phyloP scores from a whole-genome alignment of 2,329 filamentous ascomycete species.

The Aspergillus hiratsukae region DNA sequence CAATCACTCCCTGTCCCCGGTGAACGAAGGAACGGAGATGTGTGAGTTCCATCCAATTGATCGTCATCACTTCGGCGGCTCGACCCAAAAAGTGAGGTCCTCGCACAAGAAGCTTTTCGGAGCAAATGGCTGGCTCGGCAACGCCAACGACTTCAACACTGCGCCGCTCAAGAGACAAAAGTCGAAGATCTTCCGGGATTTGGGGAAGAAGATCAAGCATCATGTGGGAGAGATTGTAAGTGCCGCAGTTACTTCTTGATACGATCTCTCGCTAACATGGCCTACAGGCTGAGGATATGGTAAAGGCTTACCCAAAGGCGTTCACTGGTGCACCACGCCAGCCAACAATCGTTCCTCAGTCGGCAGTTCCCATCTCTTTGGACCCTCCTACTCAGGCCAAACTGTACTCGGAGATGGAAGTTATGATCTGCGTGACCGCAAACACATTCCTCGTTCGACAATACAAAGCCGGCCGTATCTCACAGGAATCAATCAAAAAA shows the following conservation, averaged over 20 bases:
- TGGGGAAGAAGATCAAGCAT: conserved; percentile 38
- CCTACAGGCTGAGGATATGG: conserved; percentile 23
- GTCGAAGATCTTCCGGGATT: conserved; percentile 28
- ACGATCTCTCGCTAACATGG: not conserved
- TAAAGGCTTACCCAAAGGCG: conserved; percentile 15
- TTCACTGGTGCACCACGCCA: conserved; percentile 6
- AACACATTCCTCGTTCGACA: conserved; percentile 45
- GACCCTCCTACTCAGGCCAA: conserved; percentile 39
- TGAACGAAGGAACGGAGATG: not conserved
- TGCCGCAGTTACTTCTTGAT: not conserved
- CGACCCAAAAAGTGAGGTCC: conserved; percentile 1
- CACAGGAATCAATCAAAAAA: conserved; percentile 36
- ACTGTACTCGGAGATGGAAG: conserved; percentile 43
- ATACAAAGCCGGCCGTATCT: conserved; percentile 36
- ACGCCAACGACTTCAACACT: conserved; percentile 29
- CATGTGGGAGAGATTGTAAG: conserved; percentile 35
- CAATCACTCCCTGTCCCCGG: conserved; percentile 2
- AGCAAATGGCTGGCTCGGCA: conserved; percentile 37
- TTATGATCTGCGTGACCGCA: conserved; percentile 43
- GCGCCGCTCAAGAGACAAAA: conserved; percentile 22
- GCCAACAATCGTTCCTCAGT: conserved; percentile 16
- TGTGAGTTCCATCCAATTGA: not conserved
- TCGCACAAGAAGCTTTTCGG: conserved; percentile 43
- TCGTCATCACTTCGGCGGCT: conserved; percentile 3
- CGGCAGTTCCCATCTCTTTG: conserved; percentile 36